Evolutionary conservation across 1,284 basidiomycete species (phyloP), one percentile per base, ranked within the genome.

Genomic region (Microbotryum saponariae): DNA sequence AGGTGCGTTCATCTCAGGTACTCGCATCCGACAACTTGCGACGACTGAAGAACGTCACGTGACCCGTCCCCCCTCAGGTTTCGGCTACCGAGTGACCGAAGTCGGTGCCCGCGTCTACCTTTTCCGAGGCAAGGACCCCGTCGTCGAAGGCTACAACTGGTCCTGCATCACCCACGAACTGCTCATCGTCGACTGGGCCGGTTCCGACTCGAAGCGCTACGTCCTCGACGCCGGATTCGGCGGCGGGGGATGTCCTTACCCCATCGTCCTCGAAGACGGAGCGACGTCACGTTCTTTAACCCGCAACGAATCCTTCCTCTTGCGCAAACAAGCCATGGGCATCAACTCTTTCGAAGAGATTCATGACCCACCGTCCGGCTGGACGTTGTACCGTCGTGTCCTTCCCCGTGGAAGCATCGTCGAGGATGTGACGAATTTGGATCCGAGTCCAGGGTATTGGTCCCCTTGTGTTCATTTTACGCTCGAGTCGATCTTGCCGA

Each of bases 341-440:
- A n/a, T 54, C n/a, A 61, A 56, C 27, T 47, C 55, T 2, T 12
- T 53, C 23, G 25, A 50, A 7, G 50, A 46, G 3, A 54, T 56
- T 2, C 52, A 31, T 31, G 64, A 66, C 16, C 57, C 64, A 1
- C 54, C 59, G 0, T 20, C 46, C 2, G 67, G 67, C 16, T 69
- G 46, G 55, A 65, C 61, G 2, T 46, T 69, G 5, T 69, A 69
- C n/a, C 62, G 67, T 1, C 55, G 67, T 2, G 63, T 69, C 9
- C 53, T 59, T 5, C 51, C 58, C 0, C 59, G 47, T 0, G 61
- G 61, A 21, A 12, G 10, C 12, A 58, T 65, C 20, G 21, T n/a
- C 2, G 49, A 56, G 27, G 55, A 29, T 6, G 10, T n/a, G 2
- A 44, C 33, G 5, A 58, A 18, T 18, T 42, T 58, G n/a, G 54